phyloP scores from a whole-genome alignment of 768 basidiomycete species.

The Hypholoma sublateritium region DNA sequence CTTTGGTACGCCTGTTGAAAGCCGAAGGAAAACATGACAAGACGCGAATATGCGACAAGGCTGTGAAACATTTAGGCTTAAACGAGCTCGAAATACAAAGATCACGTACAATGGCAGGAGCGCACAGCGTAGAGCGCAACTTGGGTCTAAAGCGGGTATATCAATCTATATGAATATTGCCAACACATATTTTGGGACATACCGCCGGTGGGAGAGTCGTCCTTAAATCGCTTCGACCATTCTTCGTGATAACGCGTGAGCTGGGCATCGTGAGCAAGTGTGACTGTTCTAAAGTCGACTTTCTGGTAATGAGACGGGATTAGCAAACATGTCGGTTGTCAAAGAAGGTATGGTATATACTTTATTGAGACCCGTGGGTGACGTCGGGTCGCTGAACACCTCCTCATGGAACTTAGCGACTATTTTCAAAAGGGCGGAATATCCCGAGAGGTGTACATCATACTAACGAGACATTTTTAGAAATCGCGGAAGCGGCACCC shows the following conservation, averaged over 20 bases:
- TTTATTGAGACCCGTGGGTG: constrained; percentile 71
- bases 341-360: constrained; percentile 29
- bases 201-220: constrained; percentile 63
- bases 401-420: constrained; percentile 76
- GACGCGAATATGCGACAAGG: constrained; percentile 72
- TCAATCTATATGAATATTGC: neutral
- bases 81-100: neutral
- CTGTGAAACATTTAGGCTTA: constrained; percentile 32
- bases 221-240: constrained; percentile 58
- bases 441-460: constrained; percentile 75
- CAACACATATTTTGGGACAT: constrained; percentile 1
- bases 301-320: constrained; percentile 35
- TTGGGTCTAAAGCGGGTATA: constrained; percentile 45
- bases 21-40: constrained; percentile 86
- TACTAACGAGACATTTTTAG: constrained; percentile 40
- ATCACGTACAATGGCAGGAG: constrained; percentile 72
- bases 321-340: neutral
- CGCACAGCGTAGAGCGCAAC: constrained; percentile 58
- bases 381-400: constrained; percentile 68
- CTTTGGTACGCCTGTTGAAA: constrained; percentile 82
- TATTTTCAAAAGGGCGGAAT: constrained; percentile 67
- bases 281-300: constrained; percentile 68
- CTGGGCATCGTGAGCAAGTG: constrained; percentile 56
- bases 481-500: neutral
- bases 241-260: constrained; percentile 63